These are phyloP conservation scores for Xerophyta viscosa DNA, from an alignment of 106 monocot genomes.

Conservation along the genomic window DNA sequence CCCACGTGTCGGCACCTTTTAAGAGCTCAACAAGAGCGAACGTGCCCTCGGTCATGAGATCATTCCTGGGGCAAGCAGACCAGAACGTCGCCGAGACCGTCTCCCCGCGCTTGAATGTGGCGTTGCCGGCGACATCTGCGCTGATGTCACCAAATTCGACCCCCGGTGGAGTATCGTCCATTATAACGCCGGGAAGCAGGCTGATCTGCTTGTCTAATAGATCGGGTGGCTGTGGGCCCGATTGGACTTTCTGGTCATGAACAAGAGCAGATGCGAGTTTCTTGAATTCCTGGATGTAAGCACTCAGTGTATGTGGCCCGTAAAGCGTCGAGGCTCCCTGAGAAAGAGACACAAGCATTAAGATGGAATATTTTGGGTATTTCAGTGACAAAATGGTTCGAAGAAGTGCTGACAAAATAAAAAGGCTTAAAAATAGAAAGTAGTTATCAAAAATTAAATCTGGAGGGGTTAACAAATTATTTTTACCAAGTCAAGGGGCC, in stretches of 20 bases:
- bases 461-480: too few species aligned
- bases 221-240: slow-evolving; percentile 13
- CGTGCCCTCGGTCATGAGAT: slow-evolving; percentile 17
- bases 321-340: slow-evolving; percentile 29
- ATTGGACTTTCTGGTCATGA: neutral
- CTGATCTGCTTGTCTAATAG: slow-evolving; percentile 16
- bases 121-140: slow-evolving; percentile 10
- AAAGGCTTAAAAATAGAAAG: too few species aligned
- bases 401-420: too few species aligned
- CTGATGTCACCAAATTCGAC: slow-evolving; percentile 14
- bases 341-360: neutral
- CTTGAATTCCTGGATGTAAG: slow-evolving; percentile 31
- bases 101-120: slow-evolving; percentile 7
- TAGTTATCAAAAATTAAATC: too few species aligned
- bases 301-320: slow-evolving; percentile 22
- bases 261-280: slow-evolving; percentile 24
- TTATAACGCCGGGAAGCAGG: slow-evolving; percentile 8
- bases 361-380: too few species aligned
- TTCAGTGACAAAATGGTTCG: too few species aligned
- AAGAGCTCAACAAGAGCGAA: slow-evolving; percentile 9
- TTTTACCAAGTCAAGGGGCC: too few species aligned
- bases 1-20: slow-evolving; percentile 6
- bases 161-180: slow-evolving; percentile 6
- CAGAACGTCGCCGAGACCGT: slow-evolving; percentile 14
- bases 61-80: slow-evolving; percentile 20